Conservation (phyloP, 805 yeast species). For the Starmera quercuum region DNA sequence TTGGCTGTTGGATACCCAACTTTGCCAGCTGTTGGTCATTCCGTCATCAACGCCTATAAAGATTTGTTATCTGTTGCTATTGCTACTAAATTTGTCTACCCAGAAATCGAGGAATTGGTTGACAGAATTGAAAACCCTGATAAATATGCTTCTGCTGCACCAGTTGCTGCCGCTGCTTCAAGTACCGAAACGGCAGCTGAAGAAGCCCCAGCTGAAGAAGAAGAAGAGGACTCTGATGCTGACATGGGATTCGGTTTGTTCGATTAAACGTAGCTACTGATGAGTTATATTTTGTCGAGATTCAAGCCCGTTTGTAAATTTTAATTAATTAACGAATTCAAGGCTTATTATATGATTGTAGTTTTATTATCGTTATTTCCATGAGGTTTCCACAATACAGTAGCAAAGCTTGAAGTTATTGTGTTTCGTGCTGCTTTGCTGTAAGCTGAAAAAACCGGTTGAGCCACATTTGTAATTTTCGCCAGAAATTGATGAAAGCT, state of each 20-base stretch:
- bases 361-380: too few species aligned
- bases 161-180: constrained; percentile 76
- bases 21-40: constrained; percentile 98
- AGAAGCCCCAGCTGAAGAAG: constrained; percentile 69
- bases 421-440: too few species aligned
- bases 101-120: constrained; percentile 98
- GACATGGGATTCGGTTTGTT: constrained; percentile 99
- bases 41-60: constrained; percentile 98
- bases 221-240: constrained; percentile 56
- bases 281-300: too few species aligned
- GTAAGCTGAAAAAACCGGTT: too few species aligned
- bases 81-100: constrained; percentile 98
- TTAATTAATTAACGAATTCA: too few species aligned
- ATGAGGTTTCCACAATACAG: too few species aligned
- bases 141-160: constrained; percentile 99
- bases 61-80: constrained; percentile 94
- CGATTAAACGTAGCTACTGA: too few species aligned
- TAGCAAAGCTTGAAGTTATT: too few species aligned
- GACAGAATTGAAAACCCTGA: constrained; percentile 99
- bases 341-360: too few species aligned
- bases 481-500: too few species aligned
- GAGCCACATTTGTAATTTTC: too few species aligned
- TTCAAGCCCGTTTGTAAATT: too few species aligned
- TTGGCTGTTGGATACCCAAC: constrained; percentile 99
- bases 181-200: constrained; percentile 57